These are phyloP conservation scores for Termitomyces sp. DNA, from an alignment of 768 basidiomycete species.

Conservation along the genomic window DNA sequence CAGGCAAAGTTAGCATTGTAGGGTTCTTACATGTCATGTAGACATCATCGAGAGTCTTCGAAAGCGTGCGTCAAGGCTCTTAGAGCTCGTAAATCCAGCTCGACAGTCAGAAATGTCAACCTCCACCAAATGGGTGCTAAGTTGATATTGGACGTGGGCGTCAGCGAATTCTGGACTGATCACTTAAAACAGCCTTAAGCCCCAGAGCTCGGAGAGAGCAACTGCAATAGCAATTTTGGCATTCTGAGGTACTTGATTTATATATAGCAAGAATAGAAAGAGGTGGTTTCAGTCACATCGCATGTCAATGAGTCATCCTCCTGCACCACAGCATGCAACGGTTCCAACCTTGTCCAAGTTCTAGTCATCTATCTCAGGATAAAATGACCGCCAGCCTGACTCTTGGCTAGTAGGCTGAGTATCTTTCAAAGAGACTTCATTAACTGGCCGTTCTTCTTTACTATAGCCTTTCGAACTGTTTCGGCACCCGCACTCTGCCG, in stretches of 20 bases:
- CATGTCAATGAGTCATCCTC: too few species aligned
- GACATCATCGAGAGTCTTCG: background rate
- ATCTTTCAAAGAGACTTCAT: background rate
- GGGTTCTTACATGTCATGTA: conserved; percentile 3
- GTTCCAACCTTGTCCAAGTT: background rate
- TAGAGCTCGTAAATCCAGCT: background rate
- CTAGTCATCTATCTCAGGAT: background rate
- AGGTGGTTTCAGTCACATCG: too few species aligned
- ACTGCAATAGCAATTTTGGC: background rate
- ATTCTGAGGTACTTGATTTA: background rate
- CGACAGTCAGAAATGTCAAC: background rate
- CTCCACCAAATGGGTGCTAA: background rate
- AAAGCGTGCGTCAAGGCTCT: background rate
- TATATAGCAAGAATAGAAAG: background rate
- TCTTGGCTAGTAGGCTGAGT: background rate
- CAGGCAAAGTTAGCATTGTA: conserved; percentile 5
- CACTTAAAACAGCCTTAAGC: background rate
- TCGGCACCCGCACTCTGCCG: background rate
- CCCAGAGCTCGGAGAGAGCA: background rate
- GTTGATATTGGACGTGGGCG: too few species aligned
- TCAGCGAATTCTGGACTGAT: background rate
- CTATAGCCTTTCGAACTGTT: background rate
- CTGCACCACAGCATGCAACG: background rate
- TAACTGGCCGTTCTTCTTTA: background rate
- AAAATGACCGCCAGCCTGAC: background rate